A percentile compares a stretch with the other conserved stretches of the same genome.
phyloP scores from a whole-genome alignment of 1,284 basidiomycete genomes.

The Psilocybe mexicana region DNA sequence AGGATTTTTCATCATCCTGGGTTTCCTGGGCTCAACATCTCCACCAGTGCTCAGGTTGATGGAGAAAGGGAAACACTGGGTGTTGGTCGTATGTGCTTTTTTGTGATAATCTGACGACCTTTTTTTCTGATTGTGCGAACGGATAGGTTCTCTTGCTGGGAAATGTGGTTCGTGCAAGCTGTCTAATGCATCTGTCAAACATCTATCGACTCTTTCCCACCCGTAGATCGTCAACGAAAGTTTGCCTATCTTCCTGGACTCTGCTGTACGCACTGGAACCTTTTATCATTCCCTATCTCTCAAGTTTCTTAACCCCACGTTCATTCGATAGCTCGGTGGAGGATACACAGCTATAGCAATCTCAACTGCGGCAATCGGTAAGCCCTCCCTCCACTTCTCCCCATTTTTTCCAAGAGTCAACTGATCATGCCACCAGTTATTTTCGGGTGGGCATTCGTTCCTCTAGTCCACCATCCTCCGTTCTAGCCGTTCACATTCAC shows the following conservation, averaged over 20 bases:
- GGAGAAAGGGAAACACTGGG: conserved; percentile 88
- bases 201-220: not conserved
- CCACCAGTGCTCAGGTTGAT: conserved; percentile 70
- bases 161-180: conserved; percentile 45
- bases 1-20: not conserved
- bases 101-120: not conserved
- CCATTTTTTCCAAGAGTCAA: no score
- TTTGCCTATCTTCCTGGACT: conserved; percentile 92
- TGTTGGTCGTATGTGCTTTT: conserved; percentile 72
- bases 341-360: conserved; percentile 86
- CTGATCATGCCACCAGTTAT: conserved; percentile 51
- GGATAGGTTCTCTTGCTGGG: conserved; percentile 74
- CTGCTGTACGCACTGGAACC: conserved; percentile 57
- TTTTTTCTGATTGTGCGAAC: not conserved
- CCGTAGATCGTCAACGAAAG: conserved; percentile 85
- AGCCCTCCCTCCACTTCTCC: conserved; percentile 24
- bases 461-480: not conserved
- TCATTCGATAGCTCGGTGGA: conserved; percentile 46
- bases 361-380: conserved; percentile 82
- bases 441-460: conserved; percentile 62
- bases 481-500: not conserved
- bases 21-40: not conserved
- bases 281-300: not conserved
- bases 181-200: not conserved
- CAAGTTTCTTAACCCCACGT: not conserved